These are phyloP conservation scores for Fusarium irregulare DNA, from an alignment of 2,329 filamentous ascomycete species.

Conservation along the genomic window DNA sequence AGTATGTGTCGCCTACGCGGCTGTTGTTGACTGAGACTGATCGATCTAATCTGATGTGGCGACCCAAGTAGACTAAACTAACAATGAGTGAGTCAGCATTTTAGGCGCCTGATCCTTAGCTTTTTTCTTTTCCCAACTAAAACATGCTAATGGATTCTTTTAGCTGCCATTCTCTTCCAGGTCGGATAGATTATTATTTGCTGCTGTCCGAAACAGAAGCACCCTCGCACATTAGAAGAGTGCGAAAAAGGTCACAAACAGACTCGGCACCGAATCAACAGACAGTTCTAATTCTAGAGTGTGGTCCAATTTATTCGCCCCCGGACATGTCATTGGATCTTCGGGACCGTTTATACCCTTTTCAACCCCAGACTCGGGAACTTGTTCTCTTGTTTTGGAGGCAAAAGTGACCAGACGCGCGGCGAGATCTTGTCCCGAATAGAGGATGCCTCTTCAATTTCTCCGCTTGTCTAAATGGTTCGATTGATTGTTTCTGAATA, in stretches of 20 bases:
- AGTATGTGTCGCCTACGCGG: conserved; percentile 34
- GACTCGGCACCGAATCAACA: conserved; percentile 15
- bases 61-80: conserved; percentile 6
- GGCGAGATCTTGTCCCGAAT: conserved; percentile 31
- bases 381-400: not conserved
- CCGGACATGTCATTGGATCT: conserved; percentile 28
- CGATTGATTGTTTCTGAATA: conserved; percentile 37
- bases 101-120: not conserved
- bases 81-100: conserved; percentile 35
- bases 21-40: conserved; percentile 23
- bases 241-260: not conserved
- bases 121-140: not conserved
- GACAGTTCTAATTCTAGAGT: not conserved
- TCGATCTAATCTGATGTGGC: conserved; percentile 36
- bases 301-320: conserved; percentile 18
- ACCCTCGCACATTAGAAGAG: conserved; percentile 16
- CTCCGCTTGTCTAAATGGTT: conserved; percentile 38
- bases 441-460: conserved; percentile 3
- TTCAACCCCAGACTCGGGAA: conserved; percentile 15
- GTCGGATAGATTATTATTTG: conserved; percentile 13
- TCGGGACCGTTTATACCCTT: conserved; percentile 37
- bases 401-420: conserved; percentile 39
- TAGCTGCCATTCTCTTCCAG: conserved; percentile 11
- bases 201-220: not conserved
- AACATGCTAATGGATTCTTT: not conserved